Evolutionary conservation across 2,329 filamentous ascomycete species (phyloP), one percentile per base, ranked within the genome.

Genomic region (Acarospora socialis): DNA sequence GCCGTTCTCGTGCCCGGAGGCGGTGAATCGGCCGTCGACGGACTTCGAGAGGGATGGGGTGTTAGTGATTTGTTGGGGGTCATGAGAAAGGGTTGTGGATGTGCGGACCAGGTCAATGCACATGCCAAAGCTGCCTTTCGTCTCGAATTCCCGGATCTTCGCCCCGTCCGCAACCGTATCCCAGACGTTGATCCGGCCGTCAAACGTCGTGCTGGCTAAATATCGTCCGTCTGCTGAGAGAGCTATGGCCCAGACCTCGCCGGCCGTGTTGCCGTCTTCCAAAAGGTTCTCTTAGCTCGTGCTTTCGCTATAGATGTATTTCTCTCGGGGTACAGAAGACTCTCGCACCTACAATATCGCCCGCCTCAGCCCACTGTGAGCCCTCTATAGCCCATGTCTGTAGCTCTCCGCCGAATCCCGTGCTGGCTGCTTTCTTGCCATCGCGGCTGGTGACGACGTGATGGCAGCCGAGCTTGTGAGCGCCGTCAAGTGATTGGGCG

Each of bases 1-100:
- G 10, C 90, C 90, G 47, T 81, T 93, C 53, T 93, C 81, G 56
- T 98, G 87, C 0, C 90, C 90, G 32, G 80, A 92, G 3, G 86
- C 87, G 18, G 86, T 92, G 54, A 83, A 79, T 40, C 72, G 76
- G 32, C 86, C 87, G 53, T 98, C 80, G 13, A 61, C 52, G 37
- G 70, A 76, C 69, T 73, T 37, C 20, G 22, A 30, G 19, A 22
- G 27, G 13, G 18, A 15, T 7, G 30, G 27, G 34, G 10, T 32
- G 10, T 19, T 9, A n/a, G 14, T 13, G 22, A 7, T 14, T 21
- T 4, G 5, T 7, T 21, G 16, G 10, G 16, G 18, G 7, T 17
- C 10, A n/a, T 14, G 14, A 2, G 6, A 19, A 31, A 25, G 10
- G 20, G 13, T 43, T 18, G 43, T 36, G 7, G 18, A 6, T 25